These are phyloP conservation scores for Penicillium crustosum DNA, from an alignment of 2,329 filamentous ascomycete genomes.

Conservation along the genomic window DNA sequence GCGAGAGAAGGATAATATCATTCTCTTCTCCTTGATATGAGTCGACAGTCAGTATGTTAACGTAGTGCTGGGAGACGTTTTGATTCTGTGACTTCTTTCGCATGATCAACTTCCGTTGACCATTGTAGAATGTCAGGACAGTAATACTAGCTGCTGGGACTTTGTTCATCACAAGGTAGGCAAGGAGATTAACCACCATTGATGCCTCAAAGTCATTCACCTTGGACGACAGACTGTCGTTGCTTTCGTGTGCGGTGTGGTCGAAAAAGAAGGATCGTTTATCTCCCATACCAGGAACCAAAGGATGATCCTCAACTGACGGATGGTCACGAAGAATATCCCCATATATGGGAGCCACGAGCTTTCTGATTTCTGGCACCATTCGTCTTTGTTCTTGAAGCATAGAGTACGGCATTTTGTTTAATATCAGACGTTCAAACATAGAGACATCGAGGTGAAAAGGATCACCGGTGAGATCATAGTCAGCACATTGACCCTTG, in stretches of 20 bases:
- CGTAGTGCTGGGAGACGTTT: constrained; percentile 44
- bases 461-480: constrained; percentile 58
- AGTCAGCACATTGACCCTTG: constrained; percentile 64
- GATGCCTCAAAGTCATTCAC: constrained; percentile 70
- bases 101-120: constrained; percentile 68
- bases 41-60: constrained; percentile 76
- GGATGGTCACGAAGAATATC: constrained; percentile 56
- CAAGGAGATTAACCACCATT: constrained; percentile 72
- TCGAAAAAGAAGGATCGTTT: constrained; percentile 62
- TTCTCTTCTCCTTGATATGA: constrained; percentile 92
- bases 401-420: constrained; percentile 62
- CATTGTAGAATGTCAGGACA: constrained; percentile 83
- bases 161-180: constrained; percentile 70
- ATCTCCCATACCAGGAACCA: constrained; percentile 63
- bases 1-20: constrained; percentile 74
- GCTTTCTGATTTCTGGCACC: constrained; percentile 65
- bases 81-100: constrained; percentile 36
- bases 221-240: constrained; percentile 64
- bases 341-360: constrained; percentile 63
- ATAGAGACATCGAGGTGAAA: constrained; percentile 72
- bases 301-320: constrained; percentile 54
- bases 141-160: constrained; percentile 64
- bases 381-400: constrained; percentile 70
- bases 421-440: constrained; percentile 74
- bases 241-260: constrained; percentile 65